Evolutionary conservation across 129 eudicot species (phyloP), one percentile per base, ranked within the genome.

Genomic region (Cynara cardunculus): DNA sequence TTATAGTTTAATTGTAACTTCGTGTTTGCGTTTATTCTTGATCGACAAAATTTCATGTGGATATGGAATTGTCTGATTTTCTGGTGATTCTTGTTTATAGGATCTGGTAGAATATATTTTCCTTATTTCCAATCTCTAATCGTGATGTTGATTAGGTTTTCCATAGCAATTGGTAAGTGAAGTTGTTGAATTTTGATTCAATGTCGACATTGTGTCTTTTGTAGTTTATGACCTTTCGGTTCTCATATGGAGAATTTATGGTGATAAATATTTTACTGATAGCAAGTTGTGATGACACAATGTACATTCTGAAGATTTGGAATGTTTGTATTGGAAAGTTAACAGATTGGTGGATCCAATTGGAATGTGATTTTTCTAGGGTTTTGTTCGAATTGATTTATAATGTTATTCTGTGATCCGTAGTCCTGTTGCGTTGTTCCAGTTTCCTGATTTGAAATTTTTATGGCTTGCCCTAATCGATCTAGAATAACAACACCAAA

Each of bases 301-400:
- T 64, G 11, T 62, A 21, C 27, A 6, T 59, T 22, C 11, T 61
- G 26, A 64, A 24, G 69, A 64, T 21, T 21, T 64, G 26, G 8
- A 22, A 24, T 64, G 69, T 49, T 18, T 28, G 24, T 56, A 46
- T 46, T 46, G 14, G 64, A 73, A 24, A 34, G 25, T 46, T 18
- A 69, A 25, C 49, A 22, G 68, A 74, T 78, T 26, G 44, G 44
- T 68, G 69, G 68, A 69, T 68, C 66, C 7, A 69, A 78, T 67
- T 78, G 28, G 74, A 69, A 26, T 31, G n/a, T 19, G 46, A 13
- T 27, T 78, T 39, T 7, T 64, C 73, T 66, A 77, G 81, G 64
- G 73, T 66, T 78, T 66, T 68, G 44, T 37, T n/a, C 66, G 39
- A 35, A 64, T 19, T 64, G 62, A 7, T 6, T 25, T 76, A 19